Evolutionary conservation across 805 yeast species (phyloP).

Genomic region (Myxozyma sirexii): DNA sequence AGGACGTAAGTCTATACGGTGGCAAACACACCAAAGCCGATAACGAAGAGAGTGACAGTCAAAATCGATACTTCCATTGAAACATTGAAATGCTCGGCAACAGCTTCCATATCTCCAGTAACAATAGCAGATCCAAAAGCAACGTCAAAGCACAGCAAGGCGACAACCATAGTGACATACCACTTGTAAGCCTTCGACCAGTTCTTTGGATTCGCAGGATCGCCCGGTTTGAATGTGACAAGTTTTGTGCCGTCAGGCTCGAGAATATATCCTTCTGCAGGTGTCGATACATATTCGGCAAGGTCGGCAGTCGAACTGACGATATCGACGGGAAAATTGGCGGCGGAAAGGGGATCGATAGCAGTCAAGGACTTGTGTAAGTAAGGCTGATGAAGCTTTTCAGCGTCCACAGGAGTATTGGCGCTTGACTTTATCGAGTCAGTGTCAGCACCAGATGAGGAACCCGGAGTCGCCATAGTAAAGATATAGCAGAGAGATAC

Average conservation of each 20-base stretch:
- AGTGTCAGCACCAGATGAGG: neutral
- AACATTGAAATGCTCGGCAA: constrained; percentile 51
- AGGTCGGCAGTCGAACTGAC: constrained; percentile 31
- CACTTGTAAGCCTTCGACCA: constrained; percentile 56
- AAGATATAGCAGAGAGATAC: too few relatives aligned
- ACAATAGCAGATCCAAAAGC: constrained; percentile 72
- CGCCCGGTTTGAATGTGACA: constrained; percentile 36
- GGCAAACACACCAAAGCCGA: constrained; percentile 54
- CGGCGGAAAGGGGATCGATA: constrained; percentile 31
- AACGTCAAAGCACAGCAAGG: constrained; percentile 59
- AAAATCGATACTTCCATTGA: constrained; percentile 62
- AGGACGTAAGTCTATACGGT: constrained; percentile 26
- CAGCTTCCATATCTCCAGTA: constrained; percentile 61
- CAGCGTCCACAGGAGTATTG: neutral
- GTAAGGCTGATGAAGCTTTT: constrained; percentile 24
- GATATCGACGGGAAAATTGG: constrained; percentile 34
- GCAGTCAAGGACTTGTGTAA: constrained; percentile 15
- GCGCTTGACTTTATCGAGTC: neutral
- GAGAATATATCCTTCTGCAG: constrained; percentile 26
- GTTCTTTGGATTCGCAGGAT: constrained; percentile 40
- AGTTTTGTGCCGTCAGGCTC: constrained; percentile 31
- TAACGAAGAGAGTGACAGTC: constrained; percentile 57
- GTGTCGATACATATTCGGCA: constrained; percentile 28
- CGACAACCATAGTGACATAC: constrained; percentile 56
- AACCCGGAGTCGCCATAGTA: neutral